Evolutionary conservation across 1,284 basidiomycete species (phyloP).

Genomic region (Boletus smithii): DNA sequence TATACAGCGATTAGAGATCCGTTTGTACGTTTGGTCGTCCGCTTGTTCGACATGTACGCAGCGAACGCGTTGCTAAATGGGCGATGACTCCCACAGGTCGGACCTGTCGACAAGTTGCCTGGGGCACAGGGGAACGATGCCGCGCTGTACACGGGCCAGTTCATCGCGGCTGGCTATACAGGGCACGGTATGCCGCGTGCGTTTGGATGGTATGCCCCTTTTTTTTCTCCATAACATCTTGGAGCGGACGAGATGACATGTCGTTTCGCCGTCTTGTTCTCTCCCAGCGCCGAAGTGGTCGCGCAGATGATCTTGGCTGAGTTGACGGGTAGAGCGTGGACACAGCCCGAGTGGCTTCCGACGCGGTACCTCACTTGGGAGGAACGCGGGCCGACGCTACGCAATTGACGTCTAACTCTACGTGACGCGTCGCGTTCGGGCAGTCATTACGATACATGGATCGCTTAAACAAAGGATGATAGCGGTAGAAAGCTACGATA

Average conservation of each 20-base stretch:
- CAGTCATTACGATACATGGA: no score
- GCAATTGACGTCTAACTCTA: neutral
- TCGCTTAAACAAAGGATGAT: no score
- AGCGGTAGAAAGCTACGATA: neutral
- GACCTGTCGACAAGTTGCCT: conserved; percentile 47
- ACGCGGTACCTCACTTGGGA: conserved; percentile 52
- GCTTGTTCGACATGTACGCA: no score
- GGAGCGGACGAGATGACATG: no score
- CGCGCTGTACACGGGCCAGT: conserved; percentile 53
- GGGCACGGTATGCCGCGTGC: conserved; percentile 83
- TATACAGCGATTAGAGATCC: conserved; percentile 65
- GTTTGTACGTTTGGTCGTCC: conserved; percentile 55
- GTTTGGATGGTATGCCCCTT: conserved; percentile 56
- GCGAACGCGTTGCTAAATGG: no score
- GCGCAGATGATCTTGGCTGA: conserved; percentile 63
- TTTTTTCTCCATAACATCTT: neutral
- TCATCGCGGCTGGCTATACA: conserved; percentile 69
- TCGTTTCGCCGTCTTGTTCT: no score
- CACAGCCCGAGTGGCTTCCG: conserved; percentile 60
- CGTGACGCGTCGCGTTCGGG: no score
- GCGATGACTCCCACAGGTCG: conserved; percentile 66
- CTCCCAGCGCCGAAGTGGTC: conserved; percentile 59
- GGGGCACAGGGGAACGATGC: conserved; percentile 13
- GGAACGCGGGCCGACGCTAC: conserved; percentile 1
- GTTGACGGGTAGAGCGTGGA: conserved; percentile 44